Evolutionary conservation across 1,284 basidiomycete species (phyloP).

Genomic region (Chalciporus sp.): DNA sequence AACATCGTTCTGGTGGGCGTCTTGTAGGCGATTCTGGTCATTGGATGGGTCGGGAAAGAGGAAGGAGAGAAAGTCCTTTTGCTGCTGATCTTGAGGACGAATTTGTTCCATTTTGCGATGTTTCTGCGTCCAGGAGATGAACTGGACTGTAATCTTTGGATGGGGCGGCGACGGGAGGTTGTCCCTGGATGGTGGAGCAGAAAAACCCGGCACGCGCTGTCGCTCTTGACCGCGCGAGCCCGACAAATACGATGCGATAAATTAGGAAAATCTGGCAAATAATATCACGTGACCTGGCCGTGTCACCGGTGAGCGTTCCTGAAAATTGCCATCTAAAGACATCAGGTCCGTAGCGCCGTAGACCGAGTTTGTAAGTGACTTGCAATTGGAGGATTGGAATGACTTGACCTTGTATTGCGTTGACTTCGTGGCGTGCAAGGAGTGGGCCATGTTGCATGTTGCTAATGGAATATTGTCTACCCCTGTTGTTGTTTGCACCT

Average conservation of each 20-base stretch:
- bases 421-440: too few species aligned
- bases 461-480: neutral
- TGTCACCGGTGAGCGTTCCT: neutral
- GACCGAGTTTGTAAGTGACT: too few species aligned
- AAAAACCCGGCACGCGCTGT: conserved; percentile 13
- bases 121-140: neutral
- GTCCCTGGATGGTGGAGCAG: conserved; percentile 9
- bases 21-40: conserved; percentile 27
- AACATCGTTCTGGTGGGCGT: conserved; percentile 19
- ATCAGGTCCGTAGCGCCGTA: neutral
- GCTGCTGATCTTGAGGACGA: conserved; percentile 34
- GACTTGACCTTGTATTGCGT: too few species aligned
- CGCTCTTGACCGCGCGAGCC: conserved; percentile 9
- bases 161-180: neutral
- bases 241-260: neutral
- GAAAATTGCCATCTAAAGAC: neutral
- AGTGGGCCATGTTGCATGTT: too few species aligned
- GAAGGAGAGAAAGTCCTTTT: conserved; percentile 45
- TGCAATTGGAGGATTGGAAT: neutral
- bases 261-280: conserved; percentile 2
- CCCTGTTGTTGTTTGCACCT: conserved; percentile 11
- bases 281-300: neutral
- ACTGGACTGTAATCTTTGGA: neutral
- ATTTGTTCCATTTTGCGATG: conserved; percentile 32
- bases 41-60: conserved; percentile 40